phyloP scores from a whole-genome alignment of 2,329 filamentous ascomycete species.

The Trichocomaceae sp. region DNA sequence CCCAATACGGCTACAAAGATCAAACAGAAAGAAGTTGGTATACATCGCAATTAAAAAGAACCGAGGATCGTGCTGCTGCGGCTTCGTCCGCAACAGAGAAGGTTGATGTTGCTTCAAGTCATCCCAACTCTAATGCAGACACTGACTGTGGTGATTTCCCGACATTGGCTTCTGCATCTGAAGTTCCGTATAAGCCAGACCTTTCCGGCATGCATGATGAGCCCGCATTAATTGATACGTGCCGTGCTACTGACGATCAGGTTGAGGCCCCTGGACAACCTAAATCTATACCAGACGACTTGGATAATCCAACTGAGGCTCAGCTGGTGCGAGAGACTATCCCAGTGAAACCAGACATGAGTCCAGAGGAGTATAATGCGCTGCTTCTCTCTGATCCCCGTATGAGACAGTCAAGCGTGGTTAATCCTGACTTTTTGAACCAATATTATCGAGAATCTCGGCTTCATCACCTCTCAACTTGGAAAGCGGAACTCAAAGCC shows the following conservation, averaged over 20 bases:
- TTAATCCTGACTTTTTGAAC: conserved; percentile 86
- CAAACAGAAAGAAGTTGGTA: conserved; percentile 82
- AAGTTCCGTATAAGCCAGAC: neutral
- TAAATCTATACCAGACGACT: neutral
- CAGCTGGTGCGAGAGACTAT: conserved; percentile 14
- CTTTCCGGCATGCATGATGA: neutral
- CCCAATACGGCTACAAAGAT: conserved; percentile 63
- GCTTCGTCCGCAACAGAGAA: conserved; percentile 20
- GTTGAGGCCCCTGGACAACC: neutral
- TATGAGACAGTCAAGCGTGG: conserved; percentile 79
- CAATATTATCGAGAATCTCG: conserved; percentile 95
- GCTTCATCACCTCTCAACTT: conserved; percentile 87
- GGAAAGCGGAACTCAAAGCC: conserved; percentile 92
- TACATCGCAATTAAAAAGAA: conserved; percentile 57
- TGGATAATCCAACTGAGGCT: neutral
- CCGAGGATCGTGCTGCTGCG: conserved; percentile 18
- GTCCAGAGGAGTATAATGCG: conserved; percentile 89
- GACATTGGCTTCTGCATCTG: conserved; percentile 21
- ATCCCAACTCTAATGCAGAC: conserved; percentile 16
- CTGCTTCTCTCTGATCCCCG: conserved; percentile 75
- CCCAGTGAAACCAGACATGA: conserved; percentile 48
- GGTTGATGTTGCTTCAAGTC: conserved; percentile 1
- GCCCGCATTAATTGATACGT: neutral
- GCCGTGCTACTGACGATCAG: neutral
- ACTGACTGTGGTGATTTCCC: conserved; percentile 39